Conservation (phyloP, 2,329 filamentous ascomycete species). For the Botrytis hyacinthi region DNA sequence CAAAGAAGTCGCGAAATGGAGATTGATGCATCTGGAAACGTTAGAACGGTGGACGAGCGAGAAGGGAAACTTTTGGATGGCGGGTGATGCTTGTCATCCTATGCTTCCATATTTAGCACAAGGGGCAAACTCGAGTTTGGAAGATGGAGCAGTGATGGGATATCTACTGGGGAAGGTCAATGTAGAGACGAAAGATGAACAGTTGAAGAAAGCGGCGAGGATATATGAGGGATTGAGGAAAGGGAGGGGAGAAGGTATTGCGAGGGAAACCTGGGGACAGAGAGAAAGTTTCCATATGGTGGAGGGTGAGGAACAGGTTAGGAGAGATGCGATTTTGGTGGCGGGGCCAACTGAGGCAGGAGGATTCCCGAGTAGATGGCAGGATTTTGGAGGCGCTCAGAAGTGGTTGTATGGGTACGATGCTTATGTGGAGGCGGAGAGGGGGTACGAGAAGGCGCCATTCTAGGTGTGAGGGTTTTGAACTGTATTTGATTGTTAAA, state of each 20-base stretch:
- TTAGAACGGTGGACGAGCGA: conserved; percentile 31
- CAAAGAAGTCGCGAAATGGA: conserved; percentile 65
- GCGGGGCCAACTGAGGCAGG: conserved; percentile 51
- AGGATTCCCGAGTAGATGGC: conserved; percentile 63
- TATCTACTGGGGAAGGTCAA: conserved; percentile 52
- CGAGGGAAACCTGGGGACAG: conserved; percentile 60
- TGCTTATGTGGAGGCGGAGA: conserved; percentile 54
- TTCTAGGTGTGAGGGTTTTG: conserved; percentile 20
- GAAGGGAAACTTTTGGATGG: conserved; percentile 32
- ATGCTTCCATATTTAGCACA: conserved; percentile 64
- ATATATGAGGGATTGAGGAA: conserved; percentile 51
- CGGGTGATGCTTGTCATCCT: conserved; percentile 61
- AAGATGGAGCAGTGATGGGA: conserved; percentile 66
- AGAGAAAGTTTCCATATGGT: conserved; percentile 52
- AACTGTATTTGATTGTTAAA: background rate
- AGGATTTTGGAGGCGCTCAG: conserved; percentile 57
- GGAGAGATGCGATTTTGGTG: conserved; percentile 53
- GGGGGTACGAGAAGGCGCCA: conserved; percentile 32
- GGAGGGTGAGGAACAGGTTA: conserved; percentile 56
- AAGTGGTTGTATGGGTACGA: conserved; percentile 66
- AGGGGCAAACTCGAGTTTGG: conserved; percentile 65
- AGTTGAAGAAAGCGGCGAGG: conserved; percentile 46
- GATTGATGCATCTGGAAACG: conserved; percentile 54
- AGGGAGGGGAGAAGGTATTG: conserved; percentile 52
- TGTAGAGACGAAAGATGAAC: conserved; percentile 41